Conservation (phyloP, 2,329 filamentous ascomycete genomes). For the Ophiostoma fasciatum region DNA sequence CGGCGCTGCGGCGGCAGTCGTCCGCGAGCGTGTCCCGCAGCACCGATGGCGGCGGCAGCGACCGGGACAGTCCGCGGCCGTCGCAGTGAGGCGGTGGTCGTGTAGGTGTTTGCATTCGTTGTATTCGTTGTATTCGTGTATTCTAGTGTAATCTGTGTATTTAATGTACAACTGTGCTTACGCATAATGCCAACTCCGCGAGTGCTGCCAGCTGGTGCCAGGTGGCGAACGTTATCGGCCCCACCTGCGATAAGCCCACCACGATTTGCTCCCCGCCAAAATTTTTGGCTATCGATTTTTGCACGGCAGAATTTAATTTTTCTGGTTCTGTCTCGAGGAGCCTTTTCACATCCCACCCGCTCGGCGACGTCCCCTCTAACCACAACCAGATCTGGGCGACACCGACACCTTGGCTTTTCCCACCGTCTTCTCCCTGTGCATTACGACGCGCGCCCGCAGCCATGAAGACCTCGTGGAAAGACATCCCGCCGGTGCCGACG, state of each 20-base stretch:
- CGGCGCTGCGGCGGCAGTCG: conserved; percentile 6
- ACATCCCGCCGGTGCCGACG: conserved; percentile 78
- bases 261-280: conserved; percentile 3
- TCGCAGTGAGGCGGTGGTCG: not conserved
- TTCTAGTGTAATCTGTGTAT: not conserved
- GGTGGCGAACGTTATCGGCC: not conserved
- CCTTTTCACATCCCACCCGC: conserved; percentile 2
- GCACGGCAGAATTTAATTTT: conserved; percentile 9
- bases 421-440: not conserved
- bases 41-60: not conserved
- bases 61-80: not conserved
- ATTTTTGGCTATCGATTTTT: conserved; percentile 7
- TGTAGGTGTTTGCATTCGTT: too few species aligned
- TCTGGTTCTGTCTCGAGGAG: not conserved
- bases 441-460: too few species aligned
- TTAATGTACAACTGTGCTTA: not conserved
- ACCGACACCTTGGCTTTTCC: not conserved
- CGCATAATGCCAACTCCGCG: not conserved
- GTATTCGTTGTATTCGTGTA: too few species aligned
- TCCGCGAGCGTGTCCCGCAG: too few species aligned
- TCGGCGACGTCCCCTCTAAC: conserved; percentile 1
- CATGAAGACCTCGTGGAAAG: conserved; percentile 34
- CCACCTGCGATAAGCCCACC: not conserved
- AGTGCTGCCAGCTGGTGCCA: not conserved
- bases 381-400: not conserved